Percentiles rank a stretch among this genome's conserved stretches.
Evolutionary conservation across 2,329 filamentous ascomycete genomes (phyloP).

Genomic region (Botrytis aclada): DNA sequence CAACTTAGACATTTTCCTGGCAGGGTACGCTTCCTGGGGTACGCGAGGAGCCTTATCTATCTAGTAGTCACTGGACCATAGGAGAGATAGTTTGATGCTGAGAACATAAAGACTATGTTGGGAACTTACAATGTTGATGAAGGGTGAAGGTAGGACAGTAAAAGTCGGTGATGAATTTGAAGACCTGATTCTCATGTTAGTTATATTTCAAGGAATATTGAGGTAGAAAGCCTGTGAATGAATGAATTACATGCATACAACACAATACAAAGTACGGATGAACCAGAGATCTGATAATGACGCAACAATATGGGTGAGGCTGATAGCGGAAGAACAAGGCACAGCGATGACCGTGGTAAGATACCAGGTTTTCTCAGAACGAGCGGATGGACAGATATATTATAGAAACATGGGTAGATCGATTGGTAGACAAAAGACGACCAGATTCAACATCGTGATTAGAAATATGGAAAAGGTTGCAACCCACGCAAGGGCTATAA

Average conservation of each 20-base stretch:
- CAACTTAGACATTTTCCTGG: slow-evolving; percentile 20
- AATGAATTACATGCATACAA: slow-evolving; percentile 12
- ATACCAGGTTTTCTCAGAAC: slow-evolving; percentile 31
- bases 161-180: neutral
- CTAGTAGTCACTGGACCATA: slow-evolving; percentile 11
- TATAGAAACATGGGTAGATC: slow-evolving; percentile 37
- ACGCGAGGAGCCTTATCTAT: neutral
- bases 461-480: slow-evolving; percentile 31
- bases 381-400: slow-evolving; percentile 34
- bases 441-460: slow-evolving; percentile 35
- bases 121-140: slow-evolving; percentile 12
- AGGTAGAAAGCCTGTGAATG: slow-evolving; percentile 1
- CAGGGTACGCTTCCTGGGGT: slow-evolving; percentile 8
- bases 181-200: slow-evolving; percentile 11
- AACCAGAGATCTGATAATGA: slow-evolving; percentile 9
- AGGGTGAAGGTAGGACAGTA: neutral
- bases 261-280: neutral
- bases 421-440: slow-evolving; percentile 31
- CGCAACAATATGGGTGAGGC: slow-evolving; percentile 12
- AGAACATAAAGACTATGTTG: neutral
- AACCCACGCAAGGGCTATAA: slow-evolving; percentile 26
- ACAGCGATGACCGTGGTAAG: slow-evolving; percentile 28
- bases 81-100: neutral
- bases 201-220: neutral
- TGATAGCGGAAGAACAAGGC: slow-evolving; percentile 14